Base-by-base conservation (phyloP, 495 filamentous ascomycete species). In the Massariosphaeria phaeospora region DNA sequence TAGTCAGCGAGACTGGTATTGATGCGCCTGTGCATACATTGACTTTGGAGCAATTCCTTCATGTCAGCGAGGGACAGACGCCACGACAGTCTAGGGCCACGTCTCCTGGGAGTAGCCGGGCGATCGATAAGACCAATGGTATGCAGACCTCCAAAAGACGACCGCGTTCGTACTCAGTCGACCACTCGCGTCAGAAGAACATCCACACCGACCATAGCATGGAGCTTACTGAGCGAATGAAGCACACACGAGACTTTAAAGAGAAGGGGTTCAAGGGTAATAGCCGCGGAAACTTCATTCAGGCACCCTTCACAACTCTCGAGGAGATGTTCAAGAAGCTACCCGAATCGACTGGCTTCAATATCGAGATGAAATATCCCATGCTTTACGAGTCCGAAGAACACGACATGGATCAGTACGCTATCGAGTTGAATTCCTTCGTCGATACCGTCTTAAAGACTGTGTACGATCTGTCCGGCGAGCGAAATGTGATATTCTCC, bases 351-450 rank as follows among this genome's bases (percentile, higher is more conserved):
- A 81, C 95, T 26, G 89, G 93, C 10, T 97, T 99, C 77, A 97
- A 99, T 67, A 95, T 99, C 59, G 94, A 99, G 75, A 84, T 99
- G 76, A 99, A 97, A 68, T 99, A 99, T 68, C 94, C 94, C 18
- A 96, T 96, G 89, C 80, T 97, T 41, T 82, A 87, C 64, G 94
- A 99, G 75, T 84, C 77, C 62, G 89, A 95, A 67, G 86, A 93
- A 67, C 84, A 95, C 57, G 90, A 94, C 59, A 97, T 99, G 94
- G 94, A 97, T 66, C 87, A 88, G 8, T 96, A 93, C 66, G 91
- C 89, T 5, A 86, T 99, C 39, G 94, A 99, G 71, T 80, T 97
- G 55, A 99, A 99, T 69, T 88, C 85, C 3, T 99, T 96, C 68
- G 91, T 95, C 63, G 91, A 99, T 67, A 93, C 88, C 2, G 85